Percentiles rank a stretch among this genome's conserved stretches.
These are phyloP conservation scores for Sporothrix pallida DNA, from an alignment of 2,329 filamentous ascomycete genomes.

Conservation along the genomic window DNA sequence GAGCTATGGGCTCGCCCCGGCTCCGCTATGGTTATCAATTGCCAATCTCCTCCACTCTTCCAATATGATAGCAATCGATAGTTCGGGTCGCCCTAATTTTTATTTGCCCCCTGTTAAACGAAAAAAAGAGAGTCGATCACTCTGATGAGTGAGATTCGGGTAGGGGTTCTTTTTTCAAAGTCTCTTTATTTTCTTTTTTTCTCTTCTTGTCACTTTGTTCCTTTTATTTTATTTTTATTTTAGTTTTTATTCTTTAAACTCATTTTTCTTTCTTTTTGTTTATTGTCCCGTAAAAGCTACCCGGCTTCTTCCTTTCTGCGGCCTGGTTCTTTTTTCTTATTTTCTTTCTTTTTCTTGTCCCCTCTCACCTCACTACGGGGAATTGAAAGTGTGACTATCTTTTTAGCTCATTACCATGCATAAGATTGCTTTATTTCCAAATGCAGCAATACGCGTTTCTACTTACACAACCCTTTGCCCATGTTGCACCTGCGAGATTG, in stretches of 20 bases:
- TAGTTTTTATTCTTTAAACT: neutral
- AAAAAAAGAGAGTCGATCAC: constrained; percentile 18
- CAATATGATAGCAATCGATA: constrained; percentile 31
- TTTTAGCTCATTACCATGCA: constrained; percentile 13
- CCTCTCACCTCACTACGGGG: neutral
- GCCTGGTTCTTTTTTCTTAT: neutral
- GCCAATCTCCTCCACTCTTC: constrained; percentile 28
- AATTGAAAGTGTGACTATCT: constrained; percentile 9
- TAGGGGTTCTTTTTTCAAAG: neutral
- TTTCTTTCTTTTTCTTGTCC: neutral
- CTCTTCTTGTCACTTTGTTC: neutral
- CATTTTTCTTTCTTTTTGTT: neutral
- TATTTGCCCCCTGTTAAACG: constrained; percentile 4
- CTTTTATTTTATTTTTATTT: neutral
- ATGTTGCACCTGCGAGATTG: constrained; percentile 7
- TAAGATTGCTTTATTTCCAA: constrained; percentile 25
- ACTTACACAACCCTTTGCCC: constrained; percentile 14
- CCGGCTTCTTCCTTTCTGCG: constrained; percentile 1
- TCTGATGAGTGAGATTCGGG: constrained; percentile 18
- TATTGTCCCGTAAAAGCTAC: neutral
- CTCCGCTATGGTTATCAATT: constrained; percentile 26
- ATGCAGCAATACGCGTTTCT: constrained; percentile 23
- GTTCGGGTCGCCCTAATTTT: constrained; percentile 27
- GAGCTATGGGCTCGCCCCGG: neutral
- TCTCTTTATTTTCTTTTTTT: neutral